Conservation (phyloP, 305 asterid species). For the Fraxinus greggii region DNA sequence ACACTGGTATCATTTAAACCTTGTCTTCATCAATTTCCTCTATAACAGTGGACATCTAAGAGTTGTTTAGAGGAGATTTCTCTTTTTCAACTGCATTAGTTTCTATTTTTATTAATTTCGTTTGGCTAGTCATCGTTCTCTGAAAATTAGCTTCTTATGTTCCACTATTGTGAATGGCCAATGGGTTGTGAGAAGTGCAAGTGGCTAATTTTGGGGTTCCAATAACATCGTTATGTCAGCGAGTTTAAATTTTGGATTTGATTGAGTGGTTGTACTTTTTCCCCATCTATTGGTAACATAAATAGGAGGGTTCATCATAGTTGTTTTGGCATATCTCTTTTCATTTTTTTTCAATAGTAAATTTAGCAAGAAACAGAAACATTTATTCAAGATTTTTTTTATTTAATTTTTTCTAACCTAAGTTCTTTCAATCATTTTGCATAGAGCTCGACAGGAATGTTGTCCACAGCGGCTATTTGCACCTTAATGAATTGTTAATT, state of each 20-base stretch:
- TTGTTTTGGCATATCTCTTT: not conserved
- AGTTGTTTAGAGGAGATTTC: not conserved
- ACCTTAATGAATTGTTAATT: constrained; percentile 62
- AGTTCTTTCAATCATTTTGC: constrained; percentile 11
- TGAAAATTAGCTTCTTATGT: not conserved
- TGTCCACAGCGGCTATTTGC: constrained; percentile 50
- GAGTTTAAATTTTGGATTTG: not conserved
- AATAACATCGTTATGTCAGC: not conserved
- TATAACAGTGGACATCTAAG: not conserved
- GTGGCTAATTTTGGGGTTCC: not conserved
- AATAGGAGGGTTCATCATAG: not conserved
- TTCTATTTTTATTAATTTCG: not conserved
- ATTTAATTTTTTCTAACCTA: constrained; percentile 14
- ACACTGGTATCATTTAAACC: not conserved
- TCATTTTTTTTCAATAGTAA: not conserved
- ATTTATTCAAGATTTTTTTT: not conserved
- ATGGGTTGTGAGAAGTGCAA: not conserved
- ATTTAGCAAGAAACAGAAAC: not conserved
- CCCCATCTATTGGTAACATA: not conserved
- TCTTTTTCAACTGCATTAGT: not conserved
- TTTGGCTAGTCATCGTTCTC: not conserved
- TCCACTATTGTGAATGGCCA: not conserved
- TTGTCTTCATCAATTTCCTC: not conserved
- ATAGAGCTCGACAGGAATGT: constrained; percentile 54
- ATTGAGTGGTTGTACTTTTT: not conserved